These are phyloP conservation scores for Caryopteris hybrid DNA, from an alignment of 305 asterid species.

Conservation along the genomic window DNA sequence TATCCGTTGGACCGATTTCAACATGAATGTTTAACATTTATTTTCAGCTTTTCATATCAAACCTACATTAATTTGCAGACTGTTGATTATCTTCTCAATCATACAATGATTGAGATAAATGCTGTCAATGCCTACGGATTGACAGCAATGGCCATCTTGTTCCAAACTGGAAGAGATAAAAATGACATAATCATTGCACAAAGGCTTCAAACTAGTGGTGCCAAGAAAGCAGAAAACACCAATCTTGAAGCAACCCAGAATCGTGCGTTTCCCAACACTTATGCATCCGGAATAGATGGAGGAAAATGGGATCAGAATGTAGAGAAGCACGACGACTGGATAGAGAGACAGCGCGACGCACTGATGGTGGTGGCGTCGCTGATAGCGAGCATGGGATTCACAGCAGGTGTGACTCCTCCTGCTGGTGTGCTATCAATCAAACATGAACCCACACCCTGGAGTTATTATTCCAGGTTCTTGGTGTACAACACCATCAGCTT, in stretches of 20 bases:
- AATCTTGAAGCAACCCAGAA: neutral
- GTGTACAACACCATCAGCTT: neutral
- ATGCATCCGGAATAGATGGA: too few species aligned
- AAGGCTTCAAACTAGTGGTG: neutral
- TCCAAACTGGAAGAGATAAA: neutral
- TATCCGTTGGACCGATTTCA: too few species aligned
- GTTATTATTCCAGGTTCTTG: neutral
- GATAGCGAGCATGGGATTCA: neutral
- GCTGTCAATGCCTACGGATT: neutral
- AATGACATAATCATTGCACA: neutral
- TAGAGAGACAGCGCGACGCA: neutral
- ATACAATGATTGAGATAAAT: neutral
- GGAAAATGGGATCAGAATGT: too few species aligned
- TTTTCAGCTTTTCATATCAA: too few species aligned
- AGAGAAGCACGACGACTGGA: neutral
- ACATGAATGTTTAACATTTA: too few species aligned
- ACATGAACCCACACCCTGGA: neutral
- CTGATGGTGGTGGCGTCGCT: slow-evolving; percentile 3
- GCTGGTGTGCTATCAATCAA: neutral
- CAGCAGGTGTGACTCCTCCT: neutral
- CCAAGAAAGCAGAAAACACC: neutral
- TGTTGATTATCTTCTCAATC: neutral
- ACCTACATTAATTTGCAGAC: neutral
- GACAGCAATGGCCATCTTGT: neutral
- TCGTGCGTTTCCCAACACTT: neutral